Conservation (phyloP, 495 filamentous ascomycete species). For the Rhizodiscina lignyota region DNA sequence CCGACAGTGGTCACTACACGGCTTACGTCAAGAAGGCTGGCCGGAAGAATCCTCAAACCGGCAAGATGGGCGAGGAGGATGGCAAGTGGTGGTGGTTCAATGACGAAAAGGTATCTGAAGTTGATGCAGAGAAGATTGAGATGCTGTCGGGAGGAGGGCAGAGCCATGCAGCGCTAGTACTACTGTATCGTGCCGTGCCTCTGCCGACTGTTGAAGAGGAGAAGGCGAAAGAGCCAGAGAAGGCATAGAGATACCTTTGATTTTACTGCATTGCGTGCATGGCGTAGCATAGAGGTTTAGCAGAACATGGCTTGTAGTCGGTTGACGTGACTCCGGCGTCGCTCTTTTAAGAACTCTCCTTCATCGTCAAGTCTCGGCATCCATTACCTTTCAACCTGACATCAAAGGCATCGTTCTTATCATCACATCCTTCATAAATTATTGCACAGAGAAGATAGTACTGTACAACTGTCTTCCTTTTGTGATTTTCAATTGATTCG, state of each 20-base stretch:
- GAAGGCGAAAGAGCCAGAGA: conserved; percentile 5
- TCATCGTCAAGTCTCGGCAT: no score
- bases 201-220: conserved; percentile 35
- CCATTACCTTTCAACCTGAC: no score
- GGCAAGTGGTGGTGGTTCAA: conserved; percentile 99
- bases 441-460: background rate
- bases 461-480: background rate
- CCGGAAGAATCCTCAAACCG: conserved; percentile 42
- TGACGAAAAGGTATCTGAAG: conserved; percentile 91
- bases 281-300: no score
- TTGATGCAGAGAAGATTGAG: conserved; percentile 80
- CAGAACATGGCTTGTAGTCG: no score
- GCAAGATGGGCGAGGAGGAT: conserved; percentile 61
- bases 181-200: conserved; percentile 78
- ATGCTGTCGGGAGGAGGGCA: conserved; percentile 78
- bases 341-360: no score
- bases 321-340: no score
- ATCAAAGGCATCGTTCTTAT: background rate
- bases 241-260: conserved; percentile 1
- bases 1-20: conserved; percentile 96
- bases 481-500: background rate
- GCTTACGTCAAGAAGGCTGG: conserved; percentile 89
- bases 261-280: no score
- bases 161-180: conserved; percentile 82
- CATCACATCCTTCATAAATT: background rate